Evolutionary conservation across 2,329 filamentous ascomycete species (phyloP).

Genomic region (Cryphonectria carpinicola): DNA sequence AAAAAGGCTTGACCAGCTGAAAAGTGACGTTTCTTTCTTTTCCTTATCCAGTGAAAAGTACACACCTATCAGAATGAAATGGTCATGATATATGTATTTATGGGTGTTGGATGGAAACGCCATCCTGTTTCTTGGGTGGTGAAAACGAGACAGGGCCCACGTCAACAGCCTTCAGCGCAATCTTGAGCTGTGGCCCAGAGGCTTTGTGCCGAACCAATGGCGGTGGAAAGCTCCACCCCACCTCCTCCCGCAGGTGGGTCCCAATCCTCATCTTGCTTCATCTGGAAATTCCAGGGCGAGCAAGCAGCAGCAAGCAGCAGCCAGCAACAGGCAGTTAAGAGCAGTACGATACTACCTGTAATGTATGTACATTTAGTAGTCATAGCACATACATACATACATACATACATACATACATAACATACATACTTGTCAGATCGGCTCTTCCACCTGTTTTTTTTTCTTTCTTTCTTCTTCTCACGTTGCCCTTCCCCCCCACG

Average conservation of each 20-base stretch:
- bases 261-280: neutral
- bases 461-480: neutral
- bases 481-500: neutral
- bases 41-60: too few relatives aligned
- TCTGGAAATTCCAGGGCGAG: slow-evolving; percentile 1
- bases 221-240: neutral
- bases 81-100: neutral
- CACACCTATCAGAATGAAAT: neutral
- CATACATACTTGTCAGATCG: neutral
- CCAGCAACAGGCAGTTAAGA: neutral
- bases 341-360: neutral
- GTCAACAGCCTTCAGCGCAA: neutral
- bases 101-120: too few relatives aligned
- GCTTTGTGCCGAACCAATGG: neutral
- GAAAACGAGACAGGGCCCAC: neutral
- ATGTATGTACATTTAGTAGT: neutral
- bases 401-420: neutral
- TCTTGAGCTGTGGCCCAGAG: neutral
- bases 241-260: neutral
- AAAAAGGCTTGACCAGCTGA: neutral
- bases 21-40: neutral
- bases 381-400: neutral
- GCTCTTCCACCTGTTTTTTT: neutral
- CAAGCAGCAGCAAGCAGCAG: neutral
- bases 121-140: neutral